Conservation (phyloP, 2,329 filamentous ascomycete genomes). For the Erysiphe pulchra region DNA sequence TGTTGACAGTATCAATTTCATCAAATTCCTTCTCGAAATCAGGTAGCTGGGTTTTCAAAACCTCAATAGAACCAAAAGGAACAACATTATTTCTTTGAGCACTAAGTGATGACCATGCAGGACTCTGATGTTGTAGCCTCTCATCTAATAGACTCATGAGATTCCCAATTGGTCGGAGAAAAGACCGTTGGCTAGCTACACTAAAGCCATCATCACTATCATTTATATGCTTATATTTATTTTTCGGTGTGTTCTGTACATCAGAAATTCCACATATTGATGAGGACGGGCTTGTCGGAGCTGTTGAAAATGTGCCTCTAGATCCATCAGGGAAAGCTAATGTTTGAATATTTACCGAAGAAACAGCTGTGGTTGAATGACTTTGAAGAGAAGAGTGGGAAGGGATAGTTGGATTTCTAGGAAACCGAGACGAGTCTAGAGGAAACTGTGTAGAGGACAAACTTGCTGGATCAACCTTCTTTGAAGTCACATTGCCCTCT, state of each 20-base stretch:
- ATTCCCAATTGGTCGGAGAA: constrained; percentile 32
- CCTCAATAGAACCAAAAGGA: constrained; percentile 30
- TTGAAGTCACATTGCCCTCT: no score
- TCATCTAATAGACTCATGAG: constrained; percentile 61
- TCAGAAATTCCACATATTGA: constrained; percentile 11
- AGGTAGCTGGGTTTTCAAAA: constrained; percentile 26
- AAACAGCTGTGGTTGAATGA: constrained; percentile 59
- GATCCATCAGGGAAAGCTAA: constrained; percentile 46
- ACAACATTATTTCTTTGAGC: constrained; percentile 32
- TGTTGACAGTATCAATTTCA: constrained; percentile 33
- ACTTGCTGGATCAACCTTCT: no score
- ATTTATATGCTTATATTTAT: constrained; percentile 17
- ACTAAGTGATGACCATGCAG: constrained; percentile 41
- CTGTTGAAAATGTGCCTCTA: constrained; percentile 31
- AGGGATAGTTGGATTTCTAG: no score
- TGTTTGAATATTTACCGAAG: constrained; percentile 55
- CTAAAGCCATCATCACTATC: constrained; percentile 24
- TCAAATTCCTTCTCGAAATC: constrained; percentile 61
- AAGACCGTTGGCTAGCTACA: constrained; percentile 23
- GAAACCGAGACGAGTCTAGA: no score
- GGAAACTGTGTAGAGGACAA: no score
- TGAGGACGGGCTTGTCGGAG: constrained; percentile 13
- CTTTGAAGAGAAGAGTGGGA: no score
- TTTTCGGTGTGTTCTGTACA: constrained; percentile 9
- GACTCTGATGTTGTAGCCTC: constrained; percentile 36